Conservation (phyloP, 805 yeast genomes). For the Candida maris region DNA sequence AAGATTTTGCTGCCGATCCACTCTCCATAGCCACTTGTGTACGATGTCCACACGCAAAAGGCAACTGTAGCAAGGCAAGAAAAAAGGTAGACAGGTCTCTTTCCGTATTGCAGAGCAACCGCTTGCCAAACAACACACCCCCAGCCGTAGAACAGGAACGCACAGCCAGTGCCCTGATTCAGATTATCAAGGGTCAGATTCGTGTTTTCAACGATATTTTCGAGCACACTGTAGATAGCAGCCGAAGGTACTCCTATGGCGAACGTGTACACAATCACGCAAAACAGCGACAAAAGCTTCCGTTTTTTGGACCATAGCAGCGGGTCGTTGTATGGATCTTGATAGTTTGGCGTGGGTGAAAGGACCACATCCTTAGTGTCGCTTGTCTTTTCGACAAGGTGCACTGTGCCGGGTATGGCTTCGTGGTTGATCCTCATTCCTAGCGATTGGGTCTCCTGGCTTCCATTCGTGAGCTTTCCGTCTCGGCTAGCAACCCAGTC, state of each 20-base stretch:
- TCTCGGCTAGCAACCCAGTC: no score
- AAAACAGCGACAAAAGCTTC: conserved; percentile 42
- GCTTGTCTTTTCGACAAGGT: conserved; percentile 16
- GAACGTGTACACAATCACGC: conserved; percentile 37
- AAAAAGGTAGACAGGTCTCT: conserved; percentile 33
- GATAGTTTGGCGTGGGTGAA: conserved; percentile 60
- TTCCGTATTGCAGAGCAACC: conserved; percentile 35
- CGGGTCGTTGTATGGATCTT: conserved; percentile 66
- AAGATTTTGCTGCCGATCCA: conserved; percentile 30
- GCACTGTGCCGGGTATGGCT: conserved; percentile 9
- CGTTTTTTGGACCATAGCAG: conserved; percentile 53
- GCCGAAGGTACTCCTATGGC: conserved; percentile 23
- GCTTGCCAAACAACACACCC: conserved; percentile 36
- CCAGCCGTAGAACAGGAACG: conserved; percentile 38
- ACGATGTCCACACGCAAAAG: conserved; percentile 33
- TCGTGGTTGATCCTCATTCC: conserved; percentile 7
- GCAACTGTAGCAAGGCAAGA: conserved; percentile 28
- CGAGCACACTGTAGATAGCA: conserved; percentile 24
- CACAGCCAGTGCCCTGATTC: conserved; percentile 36
- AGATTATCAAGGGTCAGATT: conserved; percentile 29
- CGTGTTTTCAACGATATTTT: conserved; percentile 16
- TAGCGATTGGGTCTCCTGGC: no score
- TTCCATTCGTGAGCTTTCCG: no score
- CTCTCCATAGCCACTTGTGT: conserved; percentile 25
- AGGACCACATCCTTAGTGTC: conserved; percentile 30